Evolutionary conservation across 768 basidiomycete species (phyloP).

Genomic region (Suillus lakei): DNA sequence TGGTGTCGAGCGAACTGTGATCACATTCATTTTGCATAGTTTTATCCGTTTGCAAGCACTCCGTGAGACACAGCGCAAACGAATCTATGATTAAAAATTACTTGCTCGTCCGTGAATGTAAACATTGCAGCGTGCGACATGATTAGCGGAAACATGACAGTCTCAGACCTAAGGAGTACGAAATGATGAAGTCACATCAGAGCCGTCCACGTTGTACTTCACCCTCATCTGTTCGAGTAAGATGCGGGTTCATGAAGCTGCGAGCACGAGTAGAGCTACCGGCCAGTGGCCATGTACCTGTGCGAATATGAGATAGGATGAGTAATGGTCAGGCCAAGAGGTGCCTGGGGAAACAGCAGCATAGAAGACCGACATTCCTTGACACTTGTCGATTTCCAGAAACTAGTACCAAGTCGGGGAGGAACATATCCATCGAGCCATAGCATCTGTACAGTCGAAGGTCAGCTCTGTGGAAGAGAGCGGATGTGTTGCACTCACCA

Average conservation of each 20-base stretch:
- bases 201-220: slow-evolving; percentile 54
- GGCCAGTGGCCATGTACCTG: slow-evolving; percentile 77
- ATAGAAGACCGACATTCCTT: background rate
- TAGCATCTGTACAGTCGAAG: slow-evolving; percentile 42
- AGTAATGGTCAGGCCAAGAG: background rate
- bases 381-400: slow-evolving; percentile 51
- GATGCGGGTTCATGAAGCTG: slow-evolving; percentile 67
- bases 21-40: too few species aligned
- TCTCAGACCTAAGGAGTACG: background rate
- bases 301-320: background rate
- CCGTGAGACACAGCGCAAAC: background rate
- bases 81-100: slow-evolving; percentile 27
- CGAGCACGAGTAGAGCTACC: slow-evolving; percentile 61
- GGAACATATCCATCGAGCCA: slow-evolving; percentile 66
- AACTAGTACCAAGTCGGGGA: slow-evolving; percentile 66
- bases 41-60: background rate
- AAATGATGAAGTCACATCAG: slow-evolving; percentile 54
- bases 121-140: slow-evolving; percentile 36
- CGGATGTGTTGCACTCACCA: slow-evolving; percentile 39
- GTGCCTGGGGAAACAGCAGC: background rate
- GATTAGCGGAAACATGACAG: slow-evolving; percentile 29
- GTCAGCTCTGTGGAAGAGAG: background rate
- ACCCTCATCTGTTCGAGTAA: slow-evolving; percentile 73
- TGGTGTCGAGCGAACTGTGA: too few species aligned
- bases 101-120: slow-evolving; percentile 35